Conservation (phyloP, 2,329 filamentous ascomycete species). For the Torrubiella hemipterigena region DNA sequence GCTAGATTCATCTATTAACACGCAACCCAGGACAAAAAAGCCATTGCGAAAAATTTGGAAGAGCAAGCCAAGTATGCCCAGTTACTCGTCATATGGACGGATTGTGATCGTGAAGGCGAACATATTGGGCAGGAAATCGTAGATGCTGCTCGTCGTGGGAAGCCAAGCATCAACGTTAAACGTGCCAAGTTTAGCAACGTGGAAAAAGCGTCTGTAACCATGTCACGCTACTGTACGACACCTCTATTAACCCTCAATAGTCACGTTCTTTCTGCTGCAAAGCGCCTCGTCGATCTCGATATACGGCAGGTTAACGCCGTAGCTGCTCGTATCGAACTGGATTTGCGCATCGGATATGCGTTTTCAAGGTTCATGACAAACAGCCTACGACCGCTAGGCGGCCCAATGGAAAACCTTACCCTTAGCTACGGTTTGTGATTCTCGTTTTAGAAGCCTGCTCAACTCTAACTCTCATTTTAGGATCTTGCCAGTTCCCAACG, state of each 20-base stretch:
- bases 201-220: conserved; percentile 60
- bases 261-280: conserved; percentile 77
- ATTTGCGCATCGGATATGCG: conserved; percentile 81
- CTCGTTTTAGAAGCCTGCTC: background rate
- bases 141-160: conserved; percentile 63
- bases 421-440: conserved; percentile 64
- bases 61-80: conserved; percentile 60
- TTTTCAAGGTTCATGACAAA: conserved; percentile 84
- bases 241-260: conserved; percentile 26
- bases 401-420: conserved; percentile 48
- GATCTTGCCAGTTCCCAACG: conserved; percentile 92
- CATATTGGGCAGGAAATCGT: conserved; percentile 91
- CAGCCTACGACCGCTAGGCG: conserved; percentile 61
- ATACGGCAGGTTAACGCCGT: conserved; percentile 82
- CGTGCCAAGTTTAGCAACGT: conserved; percentile 93
- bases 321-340: conserved; percentile 77
- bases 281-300: conserved; percentile 65
- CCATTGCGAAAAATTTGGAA: conserved; percentile 76
- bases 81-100: conserved; percentile 91
- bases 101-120: conserved; percentile 95
- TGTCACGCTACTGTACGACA: conserved; percentile 3
- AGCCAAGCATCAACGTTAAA: conserved; percentile 64
- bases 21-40: conserved; percentile 53
- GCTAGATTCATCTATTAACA: conserved; percentile 6
- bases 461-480: conserved; percentile 25